Evolutionary conservation across 164 flowering plant species (phyloP).

Genomic region (Vitis vinifera): DNA sequence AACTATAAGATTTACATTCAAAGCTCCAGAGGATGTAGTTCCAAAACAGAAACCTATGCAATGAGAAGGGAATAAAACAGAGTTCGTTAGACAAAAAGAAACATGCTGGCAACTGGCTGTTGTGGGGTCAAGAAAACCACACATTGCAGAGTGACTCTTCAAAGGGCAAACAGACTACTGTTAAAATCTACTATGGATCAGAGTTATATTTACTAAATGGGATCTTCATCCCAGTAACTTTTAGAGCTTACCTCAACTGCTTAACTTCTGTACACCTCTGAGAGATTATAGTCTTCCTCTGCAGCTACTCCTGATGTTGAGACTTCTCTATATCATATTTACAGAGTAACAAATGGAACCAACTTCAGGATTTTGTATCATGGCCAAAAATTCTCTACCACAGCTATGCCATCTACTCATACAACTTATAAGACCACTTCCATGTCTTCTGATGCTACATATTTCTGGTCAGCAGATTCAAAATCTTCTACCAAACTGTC

Average conservation of each 20-base stretch:
- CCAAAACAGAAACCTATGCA: no score
- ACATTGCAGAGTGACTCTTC: no score
- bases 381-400: background rate
- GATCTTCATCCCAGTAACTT: background rate
- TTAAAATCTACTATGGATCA: no score
- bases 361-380: background rate
- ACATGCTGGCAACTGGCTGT: no score
- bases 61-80: no score
- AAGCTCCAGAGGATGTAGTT: no score
- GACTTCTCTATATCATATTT: constrained; percentile 1
- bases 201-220: no score
- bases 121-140: no score
- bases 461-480: constrained; percentile 11
- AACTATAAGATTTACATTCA: no score
- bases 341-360: constrained; percentile 5
- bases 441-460: constrained; percentile 13
- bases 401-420: background rate
- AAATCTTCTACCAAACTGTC: constrained; percentile 5
- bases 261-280: constrained; percentile 12
- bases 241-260: background rate
- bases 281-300: background rate
- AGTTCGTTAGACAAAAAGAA: no score
- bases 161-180: no score
- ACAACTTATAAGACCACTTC: constrained; percentile 14
- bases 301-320: background rate